Evolutionary conservation across 1,284 basidiomycete species (phyloP).

Genomic region (Abortiporus biennis): DNA sequence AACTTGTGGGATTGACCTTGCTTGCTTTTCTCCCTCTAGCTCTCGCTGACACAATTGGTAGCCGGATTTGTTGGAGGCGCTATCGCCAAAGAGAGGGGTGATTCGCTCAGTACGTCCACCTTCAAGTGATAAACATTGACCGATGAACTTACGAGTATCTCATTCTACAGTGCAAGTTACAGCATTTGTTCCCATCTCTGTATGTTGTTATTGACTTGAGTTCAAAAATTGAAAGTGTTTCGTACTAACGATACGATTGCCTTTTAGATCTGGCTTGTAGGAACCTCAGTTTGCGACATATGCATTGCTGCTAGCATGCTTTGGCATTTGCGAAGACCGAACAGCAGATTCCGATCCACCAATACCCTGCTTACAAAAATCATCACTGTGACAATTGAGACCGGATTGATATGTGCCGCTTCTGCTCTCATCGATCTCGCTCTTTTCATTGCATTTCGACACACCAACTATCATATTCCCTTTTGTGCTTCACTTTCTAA

Average conservation of each 20-base stretch:
- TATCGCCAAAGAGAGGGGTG: too few relatives aligned
- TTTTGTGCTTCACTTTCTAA: slow-evolving; percentile 25
- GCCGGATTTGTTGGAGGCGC: slow-evolving; percentile 1
- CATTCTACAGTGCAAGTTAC: slow-evolving; percentile 3
- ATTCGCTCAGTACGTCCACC: too few relatives aligned
- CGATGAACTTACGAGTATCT: too few relatives aligned
- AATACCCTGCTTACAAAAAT: slow-evolving; percentile 16
- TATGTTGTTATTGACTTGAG: background rate
- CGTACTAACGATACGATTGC: background rate
- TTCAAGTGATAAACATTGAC: too few relatives aligned
- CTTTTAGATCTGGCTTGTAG: slow-evolving; percentile 20
- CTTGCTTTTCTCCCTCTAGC: too few relatives aligned
- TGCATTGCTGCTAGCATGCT: slow-evolving; percentile 21
- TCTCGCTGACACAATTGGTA: slow-evolving; percentile 13
- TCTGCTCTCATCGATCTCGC: slow-evolving; percentile 24
- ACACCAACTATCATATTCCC: slow-evolving; percentile 24
- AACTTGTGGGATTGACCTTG: too few relatives aligned
- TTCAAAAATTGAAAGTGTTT: background rate
- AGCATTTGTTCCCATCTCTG: background rate
- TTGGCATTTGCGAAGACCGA: slow-evolving; percentile 15
- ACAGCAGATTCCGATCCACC: slow-evolving; percentile 16
- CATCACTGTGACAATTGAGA: slow-evolving; percentile 20
- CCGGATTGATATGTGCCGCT: slow-evolving; percentile 24
- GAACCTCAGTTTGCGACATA: slow-evolving; percentile 22
- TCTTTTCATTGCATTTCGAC: slow-evolving; percentile 21